phyloP scores from a whole-genome alignment of 78 protist genomes.

The Polysphondylium violaceum region DNA sequence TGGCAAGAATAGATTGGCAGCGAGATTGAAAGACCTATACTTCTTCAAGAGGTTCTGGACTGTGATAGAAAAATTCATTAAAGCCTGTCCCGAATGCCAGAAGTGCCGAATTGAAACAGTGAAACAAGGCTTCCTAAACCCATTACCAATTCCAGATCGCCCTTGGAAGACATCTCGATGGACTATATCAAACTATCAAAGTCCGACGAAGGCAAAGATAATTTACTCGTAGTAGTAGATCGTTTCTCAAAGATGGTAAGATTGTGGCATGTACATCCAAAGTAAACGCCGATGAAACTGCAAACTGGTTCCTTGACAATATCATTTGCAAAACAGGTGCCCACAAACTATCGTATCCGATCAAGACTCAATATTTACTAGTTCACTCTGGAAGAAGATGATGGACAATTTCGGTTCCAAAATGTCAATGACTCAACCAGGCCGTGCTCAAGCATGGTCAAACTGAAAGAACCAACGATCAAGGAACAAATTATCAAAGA shows the following conservation, averaged over 20 bases:
- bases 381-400: not conserved
- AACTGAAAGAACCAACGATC: not conserved
- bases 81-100: not conserved
- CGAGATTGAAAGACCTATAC: not conserved
- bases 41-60: not conserved
- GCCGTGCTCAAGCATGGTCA: slow-evolving; percentile 19
- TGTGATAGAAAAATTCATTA: not conserved
- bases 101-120: not conserved
- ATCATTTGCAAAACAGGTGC: not conserved
- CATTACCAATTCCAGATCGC: slow-evolving; percentile 6
- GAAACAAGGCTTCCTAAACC: not conserved
- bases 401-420: not conserved
- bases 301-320: not conserved
- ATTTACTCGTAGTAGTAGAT: slow-evolving; percentile 22
- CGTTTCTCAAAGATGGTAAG: not conserved
- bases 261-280: not conserved
- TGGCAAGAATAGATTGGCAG: not conserved
- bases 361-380: slow-evolving; percentile 17
- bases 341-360: slow-evolving; percentile 17
- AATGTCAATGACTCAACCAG: not conserved
- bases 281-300: not conserved
- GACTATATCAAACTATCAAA: slow-evolving; percentile 1
- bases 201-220: slow-evolving; percentile 7
- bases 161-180: slow-evolving; percentile 14
- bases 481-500: not conserved